A percentile compares a stretch with the other conserved stretches of the same genome.
Evolutionary conservation across 495 filamentous ascomycete genomes (phyloP).

Genomic region (Penicilliopsis zonata): DNA sequence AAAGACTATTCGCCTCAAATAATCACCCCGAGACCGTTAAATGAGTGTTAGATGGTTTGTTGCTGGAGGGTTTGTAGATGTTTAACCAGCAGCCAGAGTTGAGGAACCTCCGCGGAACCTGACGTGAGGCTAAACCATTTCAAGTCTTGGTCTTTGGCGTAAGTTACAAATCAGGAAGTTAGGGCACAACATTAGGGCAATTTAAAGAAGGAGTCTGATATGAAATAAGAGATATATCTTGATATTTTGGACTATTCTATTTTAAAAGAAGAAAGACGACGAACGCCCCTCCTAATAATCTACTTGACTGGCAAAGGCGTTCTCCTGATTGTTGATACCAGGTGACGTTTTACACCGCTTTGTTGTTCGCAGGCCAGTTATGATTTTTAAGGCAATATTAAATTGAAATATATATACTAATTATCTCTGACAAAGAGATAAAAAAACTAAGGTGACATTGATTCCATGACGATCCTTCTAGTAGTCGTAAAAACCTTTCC

Average conservation of each 20-base stretch:
- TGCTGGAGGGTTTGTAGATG: not conserved
- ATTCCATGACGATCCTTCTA: too few relatives aligned
- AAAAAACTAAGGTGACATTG: too few relatives aligned
- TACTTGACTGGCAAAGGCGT: too few relatives aligned
- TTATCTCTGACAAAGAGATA: too few relatives aligned
- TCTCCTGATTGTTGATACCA: too few relatives aligned
- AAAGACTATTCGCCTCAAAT: constrained; percentile 9
- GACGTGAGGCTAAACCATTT: not conserved
- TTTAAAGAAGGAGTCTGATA: not conserved
- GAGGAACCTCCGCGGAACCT: not conserved
- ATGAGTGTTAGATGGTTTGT: not conserved
- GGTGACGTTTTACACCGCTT: too few relatives aligned
- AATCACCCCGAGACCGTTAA: not conserved
- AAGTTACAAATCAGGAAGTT: constrained; percentile 12
- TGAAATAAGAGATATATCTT: not conserved
- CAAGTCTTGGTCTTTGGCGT: constrained; percentile 1
- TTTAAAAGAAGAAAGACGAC: too few relatives aligned
- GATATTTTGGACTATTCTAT: too few relatives aligned
- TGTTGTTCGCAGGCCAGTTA: too few relatives aligned
- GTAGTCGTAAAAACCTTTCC: constrained; percentile 94
- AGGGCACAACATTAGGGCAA: constrained; percentile 16
- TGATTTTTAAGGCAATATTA: too few relatives aligned
- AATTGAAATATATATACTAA: too few relatives aligned
- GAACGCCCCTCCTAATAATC: too few relatives aligned
- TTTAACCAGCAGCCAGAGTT: not conserved